Evolutionary conservation across 2,329 filamentous ascomycete genomes (phyloP), one percentile per base, ranked within the genome.

Genomic region (Leptographium wingfieldii): DNA sequence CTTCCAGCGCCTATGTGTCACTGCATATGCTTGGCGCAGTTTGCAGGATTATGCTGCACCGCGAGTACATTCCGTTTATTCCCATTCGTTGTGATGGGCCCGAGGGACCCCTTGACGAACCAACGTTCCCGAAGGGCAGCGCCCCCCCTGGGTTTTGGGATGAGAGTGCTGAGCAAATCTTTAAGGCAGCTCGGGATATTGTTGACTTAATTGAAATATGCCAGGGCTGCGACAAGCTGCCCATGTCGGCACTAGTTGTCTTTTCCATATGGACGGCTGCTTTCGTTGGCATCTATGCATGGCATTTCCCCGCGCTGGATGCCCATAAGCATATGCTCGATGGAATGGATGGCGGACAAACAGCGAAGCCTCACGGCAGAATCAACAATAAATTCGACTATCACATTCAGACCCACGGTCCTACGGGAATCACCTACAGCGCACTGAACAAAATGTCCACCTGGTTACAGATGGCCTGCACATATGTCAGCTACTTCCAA

Each of bases 261-360:
- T 89, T 87, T 66, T 80, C 85, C 2, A 76, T 86, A 48, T 90
- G 85, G 76, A 81, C 80, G 12, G 84, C 85, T 0, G 80, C 81
- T 0, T 86, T 87, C 65, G 77, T 82, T 19, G 83, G 83, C 40
- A 76, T 87, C 2, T 90, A 89, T 68, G 82, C 81, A 12, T 75
- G 77, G 53, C 81, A 84, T 66, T 90, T 89, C 60, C 83, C 84
- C 0, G 78, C 81, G 60, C 88, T 90, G 83, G 86, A 90, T 65
- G 74, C 74, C 1, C 72, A 79, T 12, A 71, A 74, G 3, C 79
- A 80, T 66, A 79, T 88, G 72, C 68, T 74, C 6, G 66, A 65
- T 52, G 63, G 72, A 2, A 62, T 66, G 40, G 60, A 59, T 6
- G 62, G 62, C 0, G 52, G 33, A 2, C 35, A 33, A 25, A 60